These are phyloP conservation scores for Lathyrus aphaca DNA, from an alignment of 306 rosid genomes.

Conservation along the genomic window DNA sequence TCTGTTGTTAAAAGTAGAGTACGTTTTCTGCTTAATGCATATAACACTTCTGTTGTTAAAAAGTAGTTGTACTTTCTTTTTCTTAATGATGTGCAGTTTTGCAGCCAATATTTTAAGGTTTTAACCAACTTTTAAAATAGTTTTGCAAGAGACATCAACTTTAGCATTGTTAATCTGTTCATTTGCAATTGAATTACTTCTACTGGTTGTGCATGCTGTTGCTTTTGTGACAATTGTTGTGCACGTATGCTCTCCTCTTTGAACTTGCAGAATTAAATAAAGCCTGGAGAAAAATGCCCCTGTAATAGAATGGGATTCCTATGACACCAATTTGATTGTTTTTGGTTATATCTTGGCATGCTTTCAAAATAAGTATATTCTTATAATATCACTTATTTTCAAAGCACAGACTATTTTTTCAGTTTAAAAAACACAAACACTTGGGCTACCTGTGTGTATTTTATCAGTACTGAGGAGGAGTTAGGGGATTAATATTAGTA, in stretches of 20 bases:
- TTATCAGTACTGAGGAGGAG: neutral
- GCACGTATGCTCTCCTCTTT: constrained; percentile 5
- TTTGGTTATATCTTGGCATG: constrained; percentile 3
- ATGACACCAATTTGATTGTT: constrained; percentile 7
- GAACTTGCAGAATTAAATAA: constrained; percentile 8
- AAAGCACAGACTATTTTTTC: no score
- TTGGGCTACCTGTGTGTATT: constrained; percentile 3
- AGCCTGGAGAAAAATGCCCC: neutral
- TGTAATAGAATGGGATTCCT: constrained; percentile 2
- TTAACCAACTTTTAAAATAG: constrained; percentile 3
- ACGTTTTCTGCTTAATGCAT: neutral
- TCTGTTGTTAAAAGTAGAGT: constrained; percentile 14
- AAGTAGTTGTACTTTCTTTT: neutral
- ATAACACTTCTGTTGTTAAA: neutral
- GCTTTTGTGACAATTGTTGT: constrained; percentile 7
- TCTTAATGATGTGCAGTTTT: constrained; percentile 14
- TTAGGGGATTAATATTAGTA: constrained; percentile 11
- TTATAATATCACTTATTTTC: neutral
- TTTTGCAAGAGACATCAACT: neutral
- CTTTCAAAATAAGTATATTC: neutral
- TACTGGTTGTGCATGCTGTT: neutral
- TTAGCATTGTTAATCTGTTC: constrained; percentile 9
- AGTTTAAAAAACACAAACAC: neutral
- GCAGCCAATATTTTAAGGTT: neutral
- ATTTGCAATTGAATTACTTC: constrained; percentile 14